Conservation (phyloP, 2,329 filamentous ascomycete species). For the Metarhizium rileyi region DNA sequence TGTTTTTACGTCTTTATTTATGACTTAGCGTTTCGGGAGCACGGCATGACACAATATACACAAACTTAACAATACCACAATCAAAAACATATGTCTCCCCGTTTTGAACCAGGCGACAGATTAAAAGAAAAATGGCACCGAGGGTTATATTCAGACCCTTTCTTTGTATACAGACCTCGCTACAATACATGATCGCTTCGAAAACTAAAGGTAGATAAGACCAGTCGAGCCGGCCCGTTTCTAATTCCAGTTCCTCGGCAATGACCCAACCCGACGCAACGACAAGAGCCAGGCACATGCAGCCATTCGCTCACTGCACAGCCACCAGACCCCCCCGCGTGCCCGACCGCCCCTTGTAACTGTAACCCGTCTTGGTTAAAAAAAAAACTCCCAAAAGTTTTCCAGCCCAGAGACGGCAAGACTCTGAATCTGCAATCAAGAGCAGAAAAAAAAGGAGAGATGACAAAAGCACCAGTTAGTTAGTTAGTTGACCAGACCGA, state of each 20-base stretch:
- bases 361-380: too few relatives aligned
- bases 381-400: conserved; percentile 1
- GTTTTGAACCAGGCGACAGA: background rate
- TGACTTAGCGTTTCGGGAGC: too few relatives aligned
- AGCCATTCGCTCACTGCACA: background rate
- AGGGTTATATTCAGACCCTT: background rate
- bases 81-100: too few relatives aligned
- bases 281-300: too few relatives aligned
- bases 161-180: background rate
- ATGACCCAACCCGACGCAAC: background rate
- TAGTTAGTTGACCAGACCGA: background rate
- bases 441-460: background rate
- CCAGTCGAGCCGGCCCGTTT: background rate
- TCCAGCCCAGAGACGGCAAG: background rate
- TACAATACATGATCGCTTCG: background rate
- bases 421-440: background rate
- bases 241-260: background rate
- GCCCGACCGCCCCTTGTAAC: background rate
- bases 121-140: background rate
- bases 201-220: background rate
- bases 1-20: too few relatives aligned
- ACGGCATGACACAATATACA: background rate
- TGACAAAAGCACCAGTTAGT: background rate
- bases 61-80: too few relatives aligned
- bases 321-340: background rate